Evolutionary conservation across 2,329 filamentous ascomycete species (phyloP), one percentile per base, ranked within the genome.

Genomic region (Neodidymelliopsis sp.): DNA sequence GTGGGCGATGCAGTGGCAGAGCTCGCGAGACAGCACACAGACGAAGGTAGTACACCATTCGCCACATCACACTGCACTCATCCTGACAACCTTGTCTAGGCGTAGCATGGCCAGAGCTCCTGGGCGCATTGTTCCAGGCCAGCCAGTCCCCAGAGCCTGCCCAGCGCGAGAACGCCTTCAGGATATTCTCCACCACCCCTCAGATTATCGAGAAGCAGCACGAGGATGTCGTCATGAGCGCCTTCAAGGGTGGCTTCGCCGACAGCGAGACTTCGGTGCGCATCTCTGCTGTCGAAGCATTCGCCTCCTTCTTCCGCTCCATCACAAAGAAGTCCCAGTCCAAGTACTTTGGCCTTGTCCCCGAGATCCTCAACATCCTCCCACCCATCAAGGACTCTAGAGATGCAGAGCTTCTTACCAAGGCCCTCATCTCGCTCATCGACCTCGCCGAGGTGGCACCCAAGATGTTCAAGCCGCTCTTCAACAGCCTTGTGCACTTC

Each of bases 1-100:
- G 89, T 97, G 70, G 94, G 92, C 63, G 94, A 99, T 75, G 91
- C 93, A n/a, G 89, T 97, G 54, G 94, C 94, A 18, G 94, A 99
- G 75, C 82, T 99, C 53, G 94, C 93, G 33, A 86, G 94, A 66
- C 91, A 99, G 77, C 97, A 97, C 75, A 89, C 90, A 33, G 94
- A 97, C 65, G 91, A 89, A 67, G 87, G 91, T 96, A 81, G 73
- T 86, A 78, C 39, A 15, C 34, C 10, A 15, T 15, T 22, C 10
- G 23, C 19, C 33, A 13, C 29, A 12, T 9, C 19, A 23, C 39
- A 40, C 18, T 24, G 27, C 9, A 18, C 15, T 7, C 4, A 24
- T 10, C 3, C 34, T 44, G 24, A 50, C 40, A 9, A 12, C 11
- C 4, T 7, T 1, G 12, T 22, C 71, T 30, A 95, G 91, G 85